Evolutionary conservation across 208 protist genomes (phyloP).

Genomic region (Trypanosoma cruzi): DNA sequence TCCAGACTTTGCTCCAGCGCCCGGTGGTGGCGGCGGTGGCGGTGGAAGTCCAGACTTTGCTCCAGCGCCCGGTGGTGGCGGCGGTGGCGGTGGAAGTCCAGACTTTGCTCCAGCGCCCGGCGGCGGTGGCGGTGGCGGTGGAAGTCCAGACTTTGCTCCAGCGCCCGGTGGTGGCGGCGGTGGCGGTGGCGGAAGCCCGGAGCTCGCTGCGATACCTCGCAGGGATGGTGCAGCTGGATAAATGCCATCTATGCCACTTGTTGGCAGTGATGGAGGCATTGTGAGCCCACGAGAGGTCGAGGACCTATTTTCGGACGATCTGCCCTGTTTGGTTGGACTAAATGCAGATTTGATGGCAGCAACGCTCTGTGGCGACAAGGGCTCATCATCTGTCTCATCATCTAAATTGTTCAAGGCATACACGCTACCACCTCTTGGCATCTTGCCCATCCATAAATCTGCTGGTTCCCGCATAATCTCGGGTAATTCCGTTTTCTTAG

Average conservation of each 20-base stretch:
- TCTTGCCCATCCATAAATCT: neutral
- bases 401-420: constrained; percentile 7
- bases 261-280: neutral
- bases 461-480: neutral
- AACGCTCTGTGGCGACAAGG: constrained; percentile 4
- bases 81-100: too few relatives aligned
- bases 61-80: too few relatives aligned
- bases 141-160: too few relatives aligned
- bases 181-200: too few relatives aligned
- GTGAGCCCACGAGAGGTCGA: neutral
- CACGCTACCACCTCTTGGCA: constrained; percentile 19
- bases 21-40: too few relatives aligned
- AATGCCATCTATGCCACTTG: neutral
- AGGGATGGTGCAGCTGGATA: too few relatives aligned
- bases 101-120: too few relatives aligned
- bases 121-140: too few relatives aligned
- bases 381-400: constrained; percentile 16
- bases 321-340: neutral
- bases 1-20: too few relatives aligned
- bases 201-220: too few relatives aligned
- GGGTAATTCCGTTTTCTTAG: neutral
- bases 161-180: too few relatives aligned
- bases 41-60: too few relatives aligned
- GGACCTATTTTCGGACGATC: neutral
- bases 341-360: constrained; percentile 13